These are phyloP conservation scores for Hypoxylon rubiginosum DNA, from an alignment of 2,329 filamentous ascomycete species.

Conservation along the genomic window DNA sequence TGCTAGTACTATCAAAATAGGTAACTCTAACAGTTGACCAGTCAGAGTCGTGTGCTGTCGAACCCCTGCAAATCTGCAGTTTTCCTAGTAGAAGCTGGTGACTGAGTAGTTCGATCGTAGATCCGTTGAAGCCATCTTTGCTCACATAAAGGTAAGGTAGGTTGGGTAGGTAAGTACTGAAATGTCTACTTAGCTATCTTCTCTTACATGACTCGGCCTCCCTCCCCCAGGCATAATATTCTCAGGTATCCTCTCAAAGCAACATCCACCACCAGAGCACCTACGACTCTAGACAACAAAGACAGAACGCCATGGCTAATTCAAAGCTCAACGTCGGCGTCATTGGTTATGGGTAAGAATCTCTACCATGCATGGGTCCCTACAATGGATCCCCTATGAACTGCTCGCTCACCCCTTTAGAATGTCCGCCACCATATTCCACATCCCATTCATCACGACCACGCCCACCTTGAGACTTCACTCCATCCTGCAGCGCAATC, in stretches of 20 bases:
- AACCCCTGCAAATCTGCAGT: constrained; percentile 6
- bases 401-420: constrained; percentile 51
- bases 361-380: constrained; percentile 10
- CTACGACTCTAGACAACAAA: background rate
- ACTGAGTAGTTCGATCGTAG: background rate
- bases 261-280: background rate
- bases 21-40: constrained; percentile 39
- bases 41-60: constrained; percentile 27
- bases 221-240: background rate
- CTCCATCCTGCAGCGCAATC: constrained; percentile 81
- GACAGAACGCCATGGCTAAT: constrained; percentile 32
- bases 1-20: constrained; percentile 19
- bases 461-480: constrained; percentile 76
- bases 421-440: constrained; percentile 81
- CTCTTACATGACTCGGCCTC: background rate
- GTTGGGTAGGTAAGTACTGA: background rate
- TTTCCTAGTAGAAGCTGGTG: background rate
- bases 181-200: background rate
- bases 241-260: background rate
- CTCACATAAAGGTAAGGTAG: background rate
- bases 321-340: constrained; percentile 63
- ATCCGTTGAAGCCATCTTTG: background rate
- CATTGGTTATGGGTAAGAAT: constrained; percentile 64
- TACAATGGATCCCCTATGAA: background rate
- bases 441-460: constrained; percentile 81